Percentiles rank a stretch among this genome's conserved stretches.
Evolutionary conservation across 1,139 yeast species (phyloP).

Genomic region (Yamadazyma spencermartinsiae): DNA sequence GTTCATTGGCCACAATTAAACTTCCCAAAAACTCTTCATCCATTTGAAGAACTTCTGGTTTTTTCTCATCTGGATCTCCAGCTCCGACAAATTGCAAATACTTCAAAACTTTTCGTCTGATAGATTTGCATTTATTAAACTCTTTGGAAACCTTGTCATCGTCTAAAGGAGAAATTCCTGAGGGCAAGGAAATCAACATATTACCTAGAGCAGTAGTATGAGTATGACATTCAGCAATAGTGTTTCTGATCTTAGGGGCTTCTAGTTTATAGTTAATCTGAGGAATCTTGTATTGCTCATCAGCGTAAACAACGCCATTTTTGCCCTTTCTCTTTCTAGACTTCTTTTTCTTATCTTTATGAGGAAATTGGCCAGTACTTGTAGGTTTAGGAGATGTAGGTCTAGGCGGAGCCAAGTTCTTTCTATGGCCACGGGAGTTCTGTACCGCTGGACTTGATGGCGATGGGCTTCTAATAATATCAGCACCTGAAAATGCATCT

Average conservation of each 20-base stretch:
- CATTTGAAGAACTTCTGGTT: conserved; percentile 30
- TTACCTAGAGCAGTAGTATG: conserved; percentile 74
- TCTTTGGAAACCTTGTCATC: conserved; percentile 56
- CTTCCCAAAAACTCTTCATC: conserved; percentile 85
- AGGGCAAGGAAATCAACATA: conserved; percentile 56
- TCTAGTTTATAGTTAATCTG: conserved; percentile 69
- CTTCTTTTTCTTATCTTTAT: conserved; percentile 11
- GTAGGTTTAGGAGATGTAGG: conserved; percentile 28
- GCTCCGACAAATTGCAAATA: conserved; percentile 80
- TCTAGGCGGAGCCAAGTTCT: conserved; percentile 27
- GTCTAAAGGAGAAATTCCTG: conserved; percentile 59
- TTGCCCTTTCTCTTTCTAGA: conserved; percentile 21
- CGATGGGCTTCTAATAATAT: conserved; percentile 17
- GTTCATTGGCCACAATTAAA: conserved; percentile 85
- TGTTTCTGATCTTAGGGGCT: conserved; percentile 65
- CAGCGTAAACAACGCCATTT: conserved; percentile 42
- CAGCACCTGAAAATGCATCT: conserved; percentile 16
- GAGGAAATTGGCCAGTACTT: conserved; percentile 7
- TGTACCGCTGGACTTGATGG: conserved; percentile 18
- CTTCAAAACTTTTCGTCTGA: conserved; percentile 74
- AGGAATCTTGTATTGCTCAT: conserved; percentile 61
- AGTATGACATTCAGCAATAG: conserved; percentile 76
- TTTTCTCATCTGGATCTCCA: conserved; percentile 35
- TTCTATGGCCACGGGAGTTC: conserved; percentile 3
- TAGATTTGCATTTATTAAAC: conserved; percentile 73